Conservation (phyloP, 768 basidiomycete genomes). For the Auricularia auricula-judae region DNA sequence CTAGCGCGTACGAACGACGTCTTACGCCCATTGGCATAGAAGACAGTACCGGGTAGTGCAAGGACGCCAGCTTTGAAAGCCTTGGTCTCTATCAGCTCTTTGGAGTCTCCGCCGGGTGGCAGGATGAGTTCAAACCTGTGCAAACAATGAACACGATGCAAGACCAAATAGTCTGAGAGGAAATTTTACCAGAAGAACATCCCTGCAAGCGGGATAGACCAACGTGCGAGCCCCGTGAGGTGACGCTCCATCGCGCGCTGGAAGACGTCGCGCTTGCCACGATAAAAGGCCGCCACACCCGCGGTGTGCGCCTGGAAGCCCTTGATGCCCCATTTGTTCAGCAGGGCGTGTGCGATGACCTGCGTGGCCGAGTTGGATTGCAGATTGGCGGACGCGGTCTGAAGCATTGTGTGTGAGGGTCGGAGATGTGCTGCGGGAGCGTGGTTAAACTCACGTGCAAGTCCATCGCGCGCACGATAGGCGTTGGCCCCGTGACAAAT, state of each 20-base stretch:
- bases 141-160: background rate
- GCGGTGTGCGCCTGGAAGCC: slow-evolving; percentile 62
- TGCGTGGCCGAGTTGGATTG: slow-evolving; percentile 58
- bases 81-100: slow-evolving; percentile 55
- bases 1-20: slow-evolving; percentile 72
- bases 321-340: slow-evolving; percentile 64
- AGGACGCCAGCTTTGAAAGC: slow-evolving; percentile 77
- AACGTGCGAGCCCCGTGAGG: slow-evolving; percentile 67
- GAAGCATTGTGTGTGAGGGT: slow-evolving; percentile 4
- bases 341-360: slow-evolving; percentile 44
- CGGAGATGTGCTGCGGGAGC: background rate
- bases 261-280: slow-evolving; percentile 63
- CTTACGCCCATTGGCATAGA: slow-evolving; percentile 59
- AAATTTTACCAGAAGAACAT: slow-evolving; percentile 78
- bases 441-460: slow-evolving; percentile 38
- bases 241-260: slow-evolving; percentile 64
- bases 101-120: slow-evolving; percentile 50
- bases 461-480: slow-evolving; percentile 59
- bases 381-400: slow-evolving; percentile 60
- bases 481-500: slow-evolving; percentile 64
- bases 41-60: slow-evolving; percentile 79
- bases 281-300: slow-evolving; percentile 64
- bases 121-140: slow-evolving; percentile 61
- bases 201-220: slow-evolving; percentile 61
- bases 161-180: background rate